A percentile compares a stretch with the other conserved stretches of the same genome.
Conservation (phyloP, 2,329 filamentous ascomycete genomes). For the Xylariaceae sp. region DNA sequence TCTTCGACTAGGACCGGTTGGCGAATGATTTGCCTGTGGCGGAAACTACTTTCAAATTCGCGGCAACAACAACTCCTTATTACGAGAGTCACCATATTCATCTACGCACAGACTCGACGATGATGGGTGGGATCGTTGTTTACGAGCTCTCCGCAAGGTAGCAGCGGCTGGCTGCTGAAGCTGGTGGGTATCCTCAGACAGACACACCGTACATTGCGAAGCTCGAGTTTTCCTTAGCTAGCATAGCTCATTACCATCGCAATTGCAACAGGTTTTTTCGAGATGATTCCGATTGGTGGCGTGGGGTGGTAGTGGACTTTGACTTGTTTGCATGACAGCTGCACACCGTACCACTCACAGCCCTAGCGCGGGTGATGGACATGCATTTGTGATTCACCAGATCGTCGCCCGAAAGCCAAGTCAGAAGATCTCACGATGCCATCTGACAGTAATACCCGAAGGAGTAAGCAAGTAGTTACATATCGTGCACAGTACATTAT, state of each 20-base stretch:
- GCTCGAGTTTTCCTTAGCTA: slow-evolving; percentile 20
- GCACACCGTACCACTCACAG: slow-evolving; percentile 8
- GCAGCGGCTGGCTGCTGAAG: neutral
- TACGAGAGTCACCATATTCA: slow-evolving; percentile 23
- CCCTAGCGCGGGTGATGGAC: slow-evolving; percentile 9
- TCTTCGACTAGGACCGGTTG: slow-evolving; percentile 11
- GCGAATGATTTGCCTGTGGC: slow-evolving; percentile 27
- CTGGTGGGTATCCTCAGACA: slow-evolving; percentile 1
- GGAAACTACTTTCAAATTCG: too few relatives aligned
- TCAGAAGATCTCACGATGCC: slow-evolving; percentile 7
- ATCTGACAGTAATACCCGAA: neutral
- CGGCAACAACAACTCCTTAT: slow-evolving; percentile 20
- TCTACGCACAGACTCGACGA: slow-evolving; percentile 21
- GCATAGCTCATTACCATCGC: slow-evolving; percentile 18
- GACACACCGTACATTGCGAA: slow-evolving; percentile 12
- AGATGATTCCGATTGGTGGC: slow-evolving; percentile 15
- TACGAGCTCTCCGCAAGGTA: slow-evolving; percentile 18
- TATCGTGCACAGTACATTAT: neutral
- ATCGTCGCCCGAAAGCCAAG: slow-evolving; percentile 5
- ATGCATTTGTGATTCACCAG: slow-evolving; percentile 15
- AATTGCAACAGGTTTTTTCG: slow-evolving; percentile 14
- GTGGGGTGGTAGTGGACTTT: slow-evolving; percentile 4
- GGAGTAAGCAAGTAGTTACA: neutral
- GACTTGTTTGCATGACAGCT: slow-evolving; percentile 18
- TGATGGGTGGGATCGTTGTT: slow-evolving; percentile 29